phyloP scores from a whole-genome alignment of 371 early-diverging fungal genomes.

The Coemansia sp. region DNA sequence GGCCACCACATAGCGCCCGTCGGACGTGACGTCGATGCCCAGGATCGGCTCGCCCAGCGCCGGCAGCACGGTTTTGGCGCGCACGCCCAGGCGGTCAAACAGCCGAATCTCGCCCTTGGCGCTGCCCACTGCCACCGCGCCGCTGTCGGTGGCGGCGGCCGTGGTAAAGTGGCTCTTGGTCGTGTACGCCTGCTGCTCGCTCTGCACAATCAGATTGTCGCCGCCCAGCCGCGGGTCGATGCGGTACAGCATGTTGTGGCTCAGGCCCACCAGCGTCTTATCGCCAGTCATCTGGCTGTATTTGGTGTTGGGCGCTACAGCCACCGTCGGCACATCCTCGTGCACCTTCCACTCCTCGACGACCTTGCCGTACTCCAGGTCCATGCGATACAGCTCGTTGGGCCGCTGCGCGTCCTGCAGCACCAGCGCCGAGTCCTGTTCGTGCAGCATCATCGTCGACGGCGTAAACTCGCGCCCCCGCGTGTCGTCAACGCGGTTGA shows the following conservation, averaged over 20 bases:
- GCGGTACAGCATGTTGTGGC: slow-evolving; percentile 77
- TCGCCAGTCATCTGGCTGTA: slow-evolving; percentile 69
- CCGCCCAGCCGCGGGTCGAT: slow-evolving; percentile 87
- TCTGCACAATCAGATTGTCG: slow-evolving; percentile 61
- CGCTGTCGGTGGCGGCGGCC: slow-evolving; percentile 76
- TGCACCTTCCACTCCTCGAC: slow-evolving; percentile 89
- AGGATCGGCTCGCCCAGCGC: slow-evolving; percentile 87
- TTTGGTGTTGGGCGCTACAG: slow-evolving; percentile 75
- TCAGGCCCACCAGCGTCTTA: slow-evolving; percentile 79
- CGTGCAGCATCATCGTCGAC: slow-evolving; percentile 70
- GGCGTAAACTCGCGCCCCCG: slow-evolving; percentile 57
- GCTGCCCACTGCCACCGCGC: slow-evolving; percentile 82
- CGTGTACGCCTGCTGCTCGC: slow-evolving; percentile 65
- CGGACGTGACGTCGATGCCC: slow-evolving; percentile 86
- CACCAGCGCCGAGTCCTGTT: slow-evolving; percentile 74
- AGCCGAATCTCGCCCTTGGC: slow-evolving; percentile 90
- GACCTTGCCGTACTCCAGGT: slow-evolving; percentile 86
- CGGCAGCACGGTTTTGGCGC: slow-evolving; percentile 88
- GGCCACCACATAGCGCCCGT: slow-evolving; percentile 85
- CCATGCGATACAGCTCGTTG: slow-evolving; percentile 80
- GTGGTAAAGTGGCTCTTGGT: slow-evolving; percentile 69
- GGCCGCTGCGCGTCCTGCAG: slow-evolving; percentile 65
- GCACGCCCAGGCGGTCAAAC: slow-evolving; percentile 71
- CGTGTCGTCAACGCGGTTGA: slow-evolving; percentile 57
- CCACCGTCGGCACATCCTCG: slow-evolving; percentile 60